These are phyloP conservation scores for Acanthamoeba triangularis DNA, from an alignment of 208 protist species.

Conservation along the genomic window DNA sequence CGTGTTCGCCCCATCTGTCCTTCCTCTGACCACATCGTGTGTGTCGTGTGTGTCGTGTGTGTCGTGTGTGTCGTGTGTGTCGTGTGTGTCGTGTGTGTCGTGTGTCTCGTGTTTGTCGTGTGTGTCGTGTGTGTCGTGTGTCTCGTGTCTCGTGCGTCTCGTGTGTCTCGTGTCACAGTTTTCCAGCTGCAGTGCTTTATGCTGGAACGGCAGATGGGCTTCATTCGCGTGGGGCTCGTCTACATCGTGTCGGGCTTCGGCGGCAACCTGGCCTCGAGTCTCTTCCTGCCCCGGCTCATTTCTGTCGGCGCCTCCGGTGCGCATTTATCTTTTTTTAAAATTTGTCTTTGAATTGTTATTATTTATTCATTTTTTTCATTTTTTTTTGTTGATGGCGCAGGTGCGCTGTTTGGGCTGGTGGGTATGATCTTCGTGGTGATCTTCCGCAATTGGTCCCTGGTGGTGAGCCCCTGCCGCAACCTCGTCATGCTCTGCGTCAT, in stretches of 20 bases:
- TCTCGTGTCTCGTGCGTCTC: too few relatives aligned
- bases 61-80: neutral
- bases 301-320: conserved; percentile 32
- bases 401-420: conserved; percentile 25
- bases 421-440: conserved; percentile 26
- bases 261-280: conserved; percentile 50
- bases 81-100: neutral
- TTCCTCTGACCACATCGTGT: too few relatives aligned
- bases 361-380: neutral
- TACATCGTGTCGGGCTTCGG: conserved; percentile 70
- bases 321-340: neutral
- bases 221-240: neutral
- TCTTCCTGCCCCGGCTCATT: conserved; percentile 56
- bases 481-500: neutral
- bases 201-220: neutral
- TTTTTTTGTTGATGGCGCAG: neutral
- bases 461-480: conserved; percentile 3
- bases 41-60: neutral
- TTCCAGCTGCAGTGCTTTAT: conserved; percentile 31
- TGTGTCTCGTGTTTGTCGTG: too few relatives aligned
- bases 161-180: neutral
- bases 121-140: neutral
- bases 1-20: neutral
- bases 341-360: too few relatives aligned
- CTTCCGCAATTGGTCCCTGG: neutral